phyloP scores from a whole-genome alignment of 2,329 filamentous ascomycete species.

The Cladophialophora psammophila region DNA sequence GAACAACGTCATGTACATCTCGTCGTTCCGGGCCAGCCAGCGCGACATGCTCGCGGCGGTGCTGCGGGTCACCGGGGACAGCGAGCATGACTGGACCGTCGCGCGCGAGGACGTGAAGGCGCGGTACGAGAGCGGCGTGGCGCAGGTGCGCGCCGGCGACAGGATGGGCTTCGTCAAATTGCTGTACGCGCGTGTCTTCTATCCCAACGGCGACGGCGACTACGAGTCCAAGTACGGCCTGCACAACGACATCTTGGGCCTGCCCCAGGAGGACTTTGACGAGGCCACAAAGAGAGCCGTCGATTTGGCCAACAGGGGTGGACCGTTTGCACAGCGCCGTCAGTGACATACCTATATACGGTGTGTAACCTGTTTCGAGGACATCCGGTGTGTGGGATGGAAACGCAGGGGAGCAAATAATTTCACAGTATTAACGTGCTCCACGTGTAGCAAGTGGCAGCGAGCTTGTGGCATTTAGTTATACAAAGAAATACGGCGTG shows the following conservation, averaged over 20 bases:
- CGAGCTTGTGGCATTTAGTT: too few species aligned
- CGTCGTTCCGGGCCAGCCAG: slow-evolving; percentile 67
- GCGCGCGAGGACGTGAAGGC: slow-evolving; percentile 55
- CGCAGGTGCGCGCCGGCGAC: slow-evolving; percentile 50
- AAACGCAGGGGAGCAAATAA: too few species aligned
- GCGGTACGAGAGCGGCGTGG: slow-evolving; percentile 58
- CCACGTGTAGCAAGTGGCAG: too few species aligned
- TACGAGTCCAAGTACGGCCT: slow-evolving; percentile 36
- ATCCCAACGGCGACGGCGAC: slow-evolving; percentile 49
- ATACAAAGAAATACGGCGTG: too few species aligned
- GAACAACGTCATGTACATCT: slow-evolving; percentile 61
- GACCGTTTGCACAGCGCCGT: slow-evolving; percentile 10
- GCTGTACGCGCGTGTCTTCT: slow-evolving; percentile 67
- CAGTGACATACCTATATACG: neutral
- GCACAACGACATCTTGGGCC: slow-evolving; percentile 38
- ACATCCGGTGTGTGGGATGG: too few species aligned
- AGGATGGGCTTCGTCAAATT: slow-evolving; percentile 54
- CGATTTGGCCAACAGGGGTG: slow-evolving; percentile 19
- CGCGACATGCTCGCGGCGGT: slow-evolving; percentile 70
- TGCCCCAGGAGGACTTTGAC: slow-evolving; percentile 42
- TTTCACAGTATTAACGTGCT: too few species aligned
- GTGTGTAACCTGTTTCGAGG: too few species aligned
- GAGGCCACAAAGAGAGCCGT: slow-evolving; percentile 50
- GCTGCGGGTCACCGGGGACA: slow-evolving; percentile 64
- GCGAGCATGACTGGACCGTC: slow-evolving; percentile 68